Evolutionary conservation across 106 monocot genomes (phyloP).

Genomic region (Dioscorea alata): DNA sequence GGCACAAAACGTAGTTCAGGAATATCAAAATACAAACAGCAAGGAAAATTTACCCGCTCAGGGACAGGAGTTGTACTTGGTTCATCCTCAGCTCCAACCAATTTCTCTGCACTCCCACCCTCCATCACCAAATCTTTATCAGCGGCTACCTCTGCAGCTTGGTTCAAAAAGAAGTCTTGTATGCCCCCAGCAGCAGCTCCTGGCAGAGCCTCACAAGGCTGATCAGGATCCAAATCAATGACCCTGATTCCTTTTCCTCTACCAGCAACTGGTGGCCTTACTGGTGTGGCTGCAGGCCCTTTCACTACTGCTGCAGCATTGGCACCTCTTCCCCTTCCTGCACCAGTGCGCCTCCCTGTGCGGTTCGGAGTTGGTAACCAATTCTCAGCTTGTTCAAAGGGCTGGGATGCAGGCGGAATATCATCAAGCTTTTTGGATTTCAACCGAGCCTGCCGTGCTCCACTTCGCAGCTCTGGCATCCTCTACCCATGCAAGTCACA

Average conservation of each 20-base stretch:
- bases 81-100: conserved; percentile 71
- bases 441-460: conserved; percentile 88
- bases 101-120: conserved; percentile 72
- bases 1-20: background rate
- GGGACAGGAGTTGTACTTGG: conserved; percentile 71
- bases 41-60: conserved; percentile 48
- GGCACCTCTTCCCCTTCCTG: conserved; percentile 71
- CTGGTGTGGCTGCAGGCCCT: conserved; percentile 38
- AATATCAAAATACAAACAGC: background rate
- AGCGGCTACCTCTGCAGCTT: conserved; percentile 38
- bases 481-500: conserved; percentile 87
- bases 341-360: conserved; percentile 53
- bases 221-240: conserved; percentile 76
- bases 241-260: conserved; percentile 64
- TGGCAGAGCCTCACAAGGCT: conserved; percentile 53
- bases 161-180: conserved; percentile 46
- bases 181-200: conserved; percentile 50
- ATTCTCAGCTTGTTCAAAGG: conserved; percentile 52
- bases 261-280: conserved; percentile 44
- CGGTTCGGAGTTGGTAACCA: conserved; percentile 37
- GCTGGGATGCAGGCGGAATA: conserved; percentile 26
- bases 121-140: conserved; percentile 63
- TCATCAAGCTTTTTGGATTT: conserved; percentile 73
- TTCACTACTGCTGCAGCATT: conserved; percentile 51
- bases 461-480: conserved; percentile 99